Base-by-base conservation (phyloP, 768 basidiomycete species). In the Termitomyces sp. region DNA sequence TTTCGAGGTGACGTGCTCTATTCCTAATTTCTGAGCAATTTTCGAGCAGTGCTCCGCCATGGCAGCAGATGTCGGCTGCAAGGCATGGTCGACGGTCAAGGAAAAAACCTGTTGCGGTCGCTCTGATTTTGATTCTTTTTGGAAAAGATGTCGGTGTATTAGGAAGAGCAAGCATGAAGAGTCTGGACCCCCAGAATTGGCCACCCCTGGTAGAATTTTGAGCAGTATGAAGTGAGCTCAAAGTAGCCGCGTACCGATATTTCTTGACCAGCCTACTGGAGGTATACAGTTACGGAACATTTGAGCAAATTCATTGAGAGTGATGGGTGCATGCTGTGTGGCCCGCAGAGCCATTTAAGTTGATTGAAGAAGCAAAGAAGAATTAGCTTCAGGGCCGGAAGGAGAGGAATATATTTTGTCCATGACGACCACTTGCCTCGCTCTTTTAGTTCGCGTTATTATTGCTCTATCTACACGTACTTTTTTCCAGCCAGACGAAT, bases 401-500 rank as follows among this genome's bases (percentile, higher is more conserved):
- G 16, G 6, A 47, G 13, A n/a, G 27, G 12, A 15, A 24, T 22
- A 45, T n/a, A n/a, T n/a, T n/a, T 42, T 61, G 57, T 60, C 48
- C 54, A 60, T 65, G 58, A 61, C 62, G 52, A 46, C 62, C 11
- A 64, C 68, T 34, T 61, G 55, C 52, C 59, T 79, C 54, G 76
- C 82, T n/a, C 57, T 87, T 33, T 55, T 65, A 22, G 66, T 85
- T 62, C 85, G 91, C 48, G 70, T 90, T 53, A 58, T 74, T 8
- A 75, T 91, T 47, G 88, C 92, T 0, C 68, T 95, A 34, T 73
- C 75, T 42, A 95, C 93, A 0, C 80, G 81, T 55, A 93, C 95
- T 4, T 91, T 89, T 75, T 98, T 98, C 70, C 95, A 98, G 70
- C 95, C 97, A 9, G 97, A 99, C 72, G 97, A 98, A 72, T 96